Evolutionary conservation across 108 stramenopile genomes (phyloP), one percentile per base, ranked within the genome.

Genomic region (Fragilariopsis cylindrus): DNA sequence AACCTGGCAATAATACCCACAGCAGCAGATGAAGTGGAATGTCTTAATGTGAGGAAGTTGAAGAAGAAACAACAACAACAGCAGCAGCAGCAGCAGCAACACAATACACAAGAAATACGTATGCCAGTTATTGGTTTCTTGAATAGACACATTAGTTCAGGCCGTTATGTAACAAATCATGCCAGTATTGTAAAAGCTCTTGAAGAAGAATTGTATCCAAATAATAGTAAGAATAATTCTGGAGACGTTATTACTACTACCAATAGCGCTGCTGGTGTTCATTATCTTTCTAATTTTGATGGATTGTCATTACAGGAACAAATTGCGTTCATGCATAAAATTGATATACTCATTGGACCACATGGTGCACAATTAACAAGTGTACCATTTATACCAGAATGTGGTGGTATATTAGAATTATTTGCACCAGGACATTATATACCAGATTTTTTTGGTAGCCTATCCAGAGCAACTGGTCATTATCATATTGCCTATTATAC

Each of bases 321-420:
- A 55, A 57, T 69, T 16, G 67, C 18, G n/a, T 16, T 41, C 15
- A 56, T 70, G 49, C 49, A 56, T 30, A 69, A 18, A 18, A 54
- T 66, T 7, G 81, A 81, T 60, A 77, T 81, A 18, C 60, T 81
- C 5, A 63, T 81, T 44, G 39, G 69, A n/a, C 72, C 81, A 3
- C 81, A 81, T 62, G 81, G 81, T 56, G 72, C 76, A 3, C 76
- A 77, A 53, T 62, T 70, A 18, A 65, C 72, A 5, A 52, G 57
- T 13, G 43, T 69, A 3, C 58, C 72, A 30, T 81, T 81, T 49
- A 73, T 81, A 66, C 65, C 71, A 7, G 44, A 13, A 12, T 81
- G 81, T 54, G 64, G 71, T 53, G 76, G 53, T 18, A 70, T 77
- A 42, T 44, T 81, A 57, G 81, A 81, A 53, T 54, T 81, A n/a